Evolutionary conservation across 306 rosid genomes (phyloP), one percentile per base, ranked within the genome.

Genomic region (Gastrolobium bilobum): DNA sequence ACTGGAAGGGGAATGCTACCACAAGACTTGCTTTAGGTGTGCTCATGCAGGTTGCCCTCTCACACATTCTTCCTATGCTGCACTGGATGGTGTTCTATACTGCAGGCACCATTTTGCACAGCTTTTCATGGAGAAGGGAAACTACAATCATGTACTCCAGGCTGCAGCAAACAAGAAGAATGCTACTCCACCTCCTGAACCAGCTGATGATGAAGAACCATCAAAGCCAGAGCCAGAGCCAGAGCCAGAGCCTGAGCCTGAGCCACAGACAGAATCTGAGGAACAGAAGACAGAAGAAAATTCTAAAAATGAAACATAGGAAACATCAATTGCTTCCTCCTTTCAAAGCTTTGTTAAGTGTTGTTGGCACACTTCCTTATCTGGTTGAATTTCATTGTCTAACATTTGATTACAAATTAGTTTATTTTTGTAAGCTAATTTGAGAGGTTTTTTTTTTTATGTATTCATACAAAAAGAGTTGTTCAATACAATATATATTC

Each of bases 61-160:
- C n/a, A 95, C 99, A 54, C 99, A 95, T 42, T 95, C 97, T 46
- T 85, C 90, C 44, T 92, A 92, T 73, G 97, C 92, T 82, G 87
- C 99, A 35, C 89, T 95, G 4, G 96, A 92, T 83, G 99, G 99
- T 72, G 89, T 91, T 78, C 91, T 95, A 62, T 95, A 95, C 85
- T 95, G 99, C 83, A 95, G 81, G 87, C 89, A 80, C 88, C 99
- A 95, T 84, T 95, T 95, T 63, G 82, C 90, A 48, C 99, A 92
- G 69, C 99, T 95, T 73, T 95, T 95, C 89, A 89, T 95, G 98
- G 97, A 87, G 88, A 95, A 95, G 59, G 99, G 99, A 7, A 95
- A 87, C 39, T 95, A 95, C 79, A 59, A 60, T 77, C 98, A 88
- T 69, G 95, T 88, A 30, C 97, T 92, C 78, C 74, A 91, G 59